phyloP scores from a whole-genome alignment of 306 rosid species.

The Hippophae gyantsensis region DNA sequence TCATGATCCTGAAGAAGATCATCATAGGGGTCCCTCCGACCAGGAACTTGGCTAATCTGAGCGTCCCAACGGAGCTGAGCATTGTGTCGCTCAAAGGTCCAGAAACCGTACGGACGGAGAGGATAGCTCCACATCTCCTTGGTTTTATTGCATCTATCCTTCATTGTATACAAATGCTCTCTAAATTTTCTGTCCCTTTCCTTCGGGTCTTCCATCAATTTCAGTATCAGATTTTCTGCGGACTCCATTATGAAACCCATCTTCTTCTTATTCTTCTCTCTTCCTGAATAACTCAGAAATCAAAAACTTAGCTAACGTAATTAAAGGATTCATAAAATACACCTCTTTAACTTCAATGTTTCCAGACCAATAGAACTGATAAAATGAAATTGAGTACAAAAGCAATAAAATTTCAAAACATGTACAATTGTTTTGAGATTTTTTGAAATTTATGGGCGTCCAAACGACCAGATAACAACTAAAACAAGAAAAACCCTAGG shows the following conservation, averaged over 20 bases:
- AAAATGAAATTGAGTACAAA: no score
- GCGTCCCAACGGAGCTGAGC: slow-evolving; percentile 86
- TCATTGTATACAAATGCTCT: slow-evolving; percentile 47
- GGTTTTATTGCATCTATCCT: slow-evolving; percentile 60
- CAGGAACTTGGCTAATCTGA: slow-evolving; percentile 76
- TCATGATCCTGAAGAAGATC: slow-evolving; percentile 46
- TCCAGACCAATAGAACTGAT: no score
- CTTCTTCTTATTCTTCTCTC: slow-evolving; percentile 12
- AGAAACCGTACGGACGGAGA: slow-evolving; percentile 81
- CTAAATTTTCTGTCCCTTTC: slow-evolving; percentile 84
- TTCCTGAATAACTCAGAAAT: slow-evolving; percentile 3
- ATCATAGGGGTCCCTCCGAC: slow-evolving; percentile 89
- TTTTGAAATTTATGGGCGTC: no score
- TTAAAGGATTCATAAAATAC: neutral
- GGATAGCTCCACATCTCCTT: slow-evolving; percentile 88
- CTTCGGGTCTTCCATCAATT: slow-evolving; percentile 84
- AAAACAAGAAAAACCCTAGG: no score
- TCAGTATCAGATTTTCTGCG: slow-evolving; percentile 74
- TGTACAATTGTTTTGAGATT: no score
- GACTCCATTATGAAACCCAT: slow-evolving; percentile 91
- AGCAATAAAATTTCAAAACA: no score
- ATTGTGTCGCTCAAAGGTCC: slow-evolving; percentile 97
- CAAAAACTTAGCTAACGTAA: slow-evolving; percentile 6
- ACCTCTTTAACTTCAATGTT: no score
- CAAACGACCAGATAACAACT: no score